Conservation (phyloP, 176 grass and related monocot genomes). For the Avena sativa region DNA sequence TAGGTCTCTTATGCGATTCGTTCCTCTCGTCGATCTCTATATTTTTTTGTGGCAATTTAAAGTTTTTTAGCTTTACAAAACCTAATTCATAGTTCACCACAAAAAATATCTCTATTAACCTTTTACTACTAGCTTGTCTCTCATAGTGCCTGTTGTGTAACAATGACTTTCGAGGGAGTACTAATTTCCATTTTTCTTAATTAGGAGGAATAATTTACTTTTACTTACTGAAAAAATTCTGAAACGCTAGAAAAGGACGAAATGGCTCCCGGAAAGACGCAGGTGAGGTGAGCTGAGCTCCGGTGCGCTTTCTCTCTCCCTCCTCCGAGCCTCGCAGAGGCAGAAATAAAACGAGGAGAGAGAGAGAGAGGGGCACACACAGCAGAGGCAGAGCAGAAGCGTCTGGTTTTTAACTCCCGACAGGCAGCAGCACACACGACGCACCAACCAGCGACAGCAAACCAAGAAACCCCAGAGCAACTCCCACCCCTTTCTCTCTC, state of each 20-base stretch:
- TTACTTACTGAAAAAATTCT: neutral
- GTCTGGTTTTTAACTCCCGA: conserved; percentile 49
- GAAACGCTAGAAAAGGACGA: conserved; percentile 24
- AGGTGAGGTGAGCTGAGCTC: neutral
- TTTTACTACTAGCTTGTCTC: too few species aligned
- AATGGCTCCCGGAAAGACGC: conserved; percentile 25
- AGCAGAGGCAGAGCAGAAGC: conserved; percentile 22
- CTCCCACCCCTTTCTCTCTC: conserved; percentile 9
- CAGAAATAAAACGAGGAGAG: neutral
- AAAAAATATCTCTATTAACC: too few species aligned
- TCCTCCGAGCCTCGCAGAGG: neutral
- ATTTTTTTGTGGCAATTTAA: too few species aligned
- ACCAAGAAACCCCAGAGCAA: neutral
- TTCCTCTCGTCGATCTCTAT: too few species aligned
- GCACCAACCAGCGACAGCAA: conserved; percentile 34
- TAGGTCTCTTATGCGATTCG: too few species aligned
- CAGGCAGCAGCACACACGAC: conserved; percentile 44
- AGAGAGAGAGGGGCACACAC: neutral
- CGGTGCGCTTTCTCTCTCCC: neutral
- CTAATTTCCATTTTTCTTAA: neutral
- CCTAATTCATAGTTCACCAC: too few species aligned
- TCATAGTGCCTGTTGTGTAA: too few species aligned
- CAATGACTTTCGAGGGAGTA: too few species aligned
- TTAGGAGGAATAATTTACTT: neutral
- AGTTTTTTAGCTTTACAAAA: too few species aligned